These are phyloP conservation scores for Saccharomyces paradoxus DNA, from an alignment of 805 yeast species.

Conservation along the genomic window DNA sequence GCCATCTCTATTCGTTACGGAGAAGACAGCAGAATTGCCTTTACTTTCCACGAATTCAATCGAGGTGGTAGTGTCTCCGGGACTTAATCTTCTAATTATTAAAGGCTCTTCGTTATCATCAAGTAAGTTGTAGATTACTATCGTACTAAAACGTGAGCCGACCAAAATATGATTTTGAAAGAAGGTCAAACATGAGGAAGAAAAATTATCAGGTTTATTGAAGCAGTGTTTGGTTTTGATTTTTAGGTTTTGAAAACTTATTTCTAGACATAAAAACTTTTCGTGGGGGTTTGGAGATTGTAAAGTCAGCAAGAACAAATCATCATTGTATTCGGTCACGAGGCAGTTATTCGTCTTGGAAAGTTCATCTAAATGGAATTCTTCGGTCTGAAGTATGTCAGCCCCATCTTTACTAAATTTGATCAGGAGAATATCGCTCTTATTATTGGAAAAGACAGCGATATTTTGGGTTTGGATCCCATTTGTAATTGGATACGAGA, in stretches of 20 bases:
- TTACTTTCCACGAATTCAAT: conserved; percentile 34
- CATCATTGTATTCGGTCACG: conserved; percentile 21
- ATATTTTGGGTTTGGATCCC: conserved; percentile 33
- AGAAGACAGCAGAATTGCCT: conserved; percentile 25
- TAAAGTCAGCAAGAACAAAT: conserved; percentile 34
- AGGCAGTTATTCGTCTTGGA: conserved; percentile 47
- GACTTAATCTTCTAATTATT: conserved; percentile 39
- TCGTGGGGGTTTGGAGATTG: conserved; percentile 66
- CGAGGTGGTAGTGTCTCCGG: conserved; percentile 65
- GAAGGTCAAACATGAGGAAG: conserved; percentile 48
- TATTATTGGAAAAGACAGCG: conserved; percentile 29
- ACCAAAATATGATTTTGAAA: conserved; percentile 42
- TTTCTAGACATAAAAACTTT: conserved; percentile 38
- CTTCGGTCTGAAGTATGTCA: conserved; percentile 14
- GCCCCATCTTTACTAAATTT: conserved; percentile 35
- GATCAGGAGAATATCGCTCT: conserved; percentile 39
- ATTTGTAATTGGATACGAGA: conserved; percentile 37
- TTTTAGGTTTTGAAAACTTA: conserved; percentile 28
- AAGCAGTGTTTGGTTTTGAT: conserved; percentile 15
- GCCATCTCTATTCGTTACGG: conserved; percentile 61
- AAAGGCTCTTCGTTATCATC: conserved; percentile 15
- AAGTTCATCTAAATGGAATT: conserved; percentile 23
- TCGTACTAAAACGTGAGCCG: conserved; percentile 65
- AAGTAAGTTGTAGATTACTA: conserved; percentile 45
- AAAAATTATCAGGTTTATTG: conserved; percentile 43